Conservation (phyloP, 2,329 filamentous ascomycete genomes). For the Chaetomiaceae sp. region DNA sequence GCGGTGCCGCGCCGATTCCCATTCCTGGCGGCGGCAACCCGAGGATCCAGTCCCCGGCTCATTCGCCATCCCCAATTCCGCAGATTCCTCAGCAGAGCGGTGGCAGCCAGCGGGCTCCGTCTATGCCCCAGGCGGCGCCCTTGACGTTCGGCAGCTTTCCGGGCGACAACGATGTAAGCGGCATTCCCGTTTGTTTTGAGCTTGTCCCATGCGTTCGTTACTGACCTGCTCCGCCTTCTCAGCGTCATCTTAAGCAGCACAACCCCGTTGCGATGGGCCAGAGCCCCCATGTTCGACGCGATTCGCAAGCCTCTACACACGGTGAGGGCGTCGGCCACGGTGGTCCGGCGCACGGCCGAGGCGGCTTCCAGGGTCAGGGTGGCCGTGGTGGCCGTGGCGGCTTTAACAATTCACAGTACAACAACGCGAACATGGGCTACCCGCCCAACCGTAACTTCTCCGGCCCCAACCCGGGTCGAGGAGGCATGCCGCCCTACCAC, state of each 20-base stretch:
- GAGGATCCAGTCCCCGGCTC: slow-evolving; percentile 73
- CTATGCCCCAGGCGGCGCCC: slow-evolving; percentile 62
- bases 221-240: slow-evolving; percentile 27
- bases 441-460: slow-evolving; percentile 35
- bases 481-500: slow-evolving; percentile 40
- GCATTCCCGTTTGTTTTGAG: slow-evolving; percentile 10
- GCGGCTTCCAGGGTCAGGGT: slow-evolving; percentile 43
- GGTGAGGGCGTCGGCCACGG: slow-evolving; percentile 62
- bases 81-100: slow-evolving; percentile 81
- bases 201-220: not conserved
- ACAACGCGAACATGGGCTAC: slow-evolving; percentile 40
- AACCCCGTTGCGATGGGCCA: slow-evolving; percentile 57
- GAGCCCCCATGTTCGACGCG: slow-evolving; percentile 62
- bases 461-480: slow-evolving; percentile 42
- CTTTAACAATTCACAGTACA: slow-evolving; percentile 45
- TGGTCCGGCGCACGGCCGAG: slow-evolving; percentile 53
- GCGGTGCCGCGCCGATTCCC: slow-evolving; percentile 50
- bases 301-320: slow-evolving; percentile 79
- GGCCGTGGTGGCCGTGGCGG: slow-evolving; percentile 47
- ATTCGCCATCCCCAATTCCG: slow-evolving; percentile 89
- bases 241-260: slow-evolving; percentile 66
- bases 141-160: slow-evolving; percentile 80
- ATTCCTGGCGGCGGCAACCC: slow-evolving; percentile 56
- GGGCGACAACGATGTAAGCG: slow-evolving; percentile 75
- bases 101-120: slow-evolving; percentile 78